Evolutionary conservation across 2,329 filamentous ascomycete species (phyloP).

Genomic region (Talaromyces funiculosus): DNA sequence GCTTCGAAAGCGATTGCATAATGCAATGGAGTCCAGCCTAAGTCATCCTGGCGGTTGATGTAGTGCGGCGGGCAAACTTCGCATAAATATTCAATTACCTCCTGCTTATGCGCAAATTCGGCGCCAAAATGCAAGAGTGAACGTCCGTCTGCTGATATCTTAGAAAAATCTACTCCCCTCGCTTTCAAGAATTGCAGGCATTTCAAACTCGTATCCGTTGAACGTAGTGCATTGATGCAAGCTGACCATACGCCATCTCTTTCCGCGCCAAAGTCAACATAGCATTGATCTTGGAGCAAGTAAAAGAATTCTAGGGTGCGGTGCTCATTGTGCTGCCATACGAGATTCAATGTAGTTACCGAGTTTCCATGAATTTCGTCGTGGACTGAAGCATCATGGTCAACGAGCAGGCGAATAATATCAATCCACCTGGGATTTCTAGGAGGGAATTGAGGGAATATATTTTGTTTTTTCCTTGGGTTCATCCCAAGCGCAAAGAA

Average conservation of each 20-base stretch:
- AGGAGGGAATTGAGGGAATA: neutral
- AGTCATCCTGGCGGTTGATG: neutral
- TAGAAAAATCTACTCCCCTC: neutral
- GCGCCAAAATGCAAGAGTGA: neutral
- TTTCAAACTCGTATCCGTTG: neutral
- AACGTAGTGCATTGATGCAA: neutral
- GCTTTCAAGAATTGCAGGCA: neutral
- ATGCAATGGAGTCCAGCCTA: neutral
- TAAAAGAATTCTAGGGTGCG: neutral
- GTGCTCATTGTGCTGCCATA: neutral
- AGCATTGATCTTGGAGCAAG: slow-evolving; percentile 1
- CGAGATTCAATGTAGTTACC: neutral
- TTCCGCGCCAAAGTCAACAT: neutral
- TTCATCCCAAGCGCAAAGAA: slow-evolving; percentile 4
- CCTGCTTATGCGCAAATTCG: neutral
- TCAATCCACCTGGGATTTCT: neutral
- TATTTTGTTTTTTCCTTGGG: neutral
- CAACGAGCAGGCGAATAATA: slow-evolving; percentile 1
- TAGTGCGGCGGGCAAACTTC: neutral
- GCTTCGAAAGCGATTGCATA: neutral
- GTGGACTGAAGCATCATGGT: neutral
- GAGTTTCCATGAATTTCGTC: neutral
- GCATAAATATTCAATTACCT: neutral
- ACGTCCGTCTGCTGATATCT: neutral
- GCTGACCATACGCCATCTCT: neutral